These are phyloP conservation scores for Zygosaccharomyces rouxii DNA, from an alignment of 805 yeast species.

Conservation along the genomic window DNA sequence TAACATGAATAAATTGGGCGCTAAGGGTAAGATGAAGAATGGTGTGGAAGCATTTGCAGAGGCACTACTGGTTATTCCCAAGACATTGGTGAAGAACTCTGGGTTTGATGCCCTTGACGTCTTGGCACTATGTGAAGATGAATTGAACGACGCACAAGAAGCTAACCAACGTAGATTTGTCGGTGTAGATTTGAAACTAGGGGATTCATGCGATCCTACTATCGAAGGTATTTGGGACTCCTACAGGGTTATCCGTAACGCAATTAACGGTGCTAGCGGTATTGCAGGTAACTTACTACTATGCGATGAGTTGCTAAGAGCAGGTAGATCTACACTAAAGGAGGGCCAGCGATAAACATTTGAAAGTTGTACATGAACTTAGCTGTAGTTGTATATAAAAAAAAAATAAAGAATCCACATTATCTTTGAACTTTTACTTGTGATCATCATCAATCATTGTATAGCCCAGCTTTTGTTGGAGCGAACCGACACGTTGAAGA, in stretches of 20 bases:
- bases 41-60: conserved; percentile 95
- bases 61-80: conserved; percentile 85
- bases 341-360: conserved; percentile 38
- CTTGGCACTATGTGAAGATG: conserved; percentile 80
- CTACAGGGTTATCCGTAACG: conserved; percentile 88
- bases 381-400: conserved; percentile 1
- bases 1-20: conserved; percentile 50
- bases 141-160: conserved; percentile 42
- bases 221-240: conserved; percentile 97
- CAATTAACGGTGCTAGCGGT: conserved; percentile 86
- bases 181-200: conserved; percentile 85
- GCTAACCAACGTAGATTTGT: conserved; percentile 74
- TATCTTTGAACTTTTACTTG: not conserved
- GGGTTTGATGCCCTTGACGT: conserved; percentile 93
- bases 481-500: conserved; percentile 3
- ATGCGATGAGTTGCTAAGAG: conserved; percentile 94
- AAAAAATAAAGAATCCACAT: not conserved
- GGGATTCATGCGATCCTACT: conserved; percentile 94
- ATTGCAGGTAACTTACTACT: conserved; percentile 87
- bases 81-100: conserved; percentile 85
- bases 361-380: not conserved
- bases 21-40: conserved; percentile 80
- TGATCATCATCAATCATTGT: no score
- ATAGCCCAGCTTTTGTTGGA: not conserved
- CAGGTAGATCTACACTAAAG: conserved; percentile 91